Evolutionary conservation across 345 rosid species (phyloP).

Genomic region (Lagerstroemia speciosa): DNA sequence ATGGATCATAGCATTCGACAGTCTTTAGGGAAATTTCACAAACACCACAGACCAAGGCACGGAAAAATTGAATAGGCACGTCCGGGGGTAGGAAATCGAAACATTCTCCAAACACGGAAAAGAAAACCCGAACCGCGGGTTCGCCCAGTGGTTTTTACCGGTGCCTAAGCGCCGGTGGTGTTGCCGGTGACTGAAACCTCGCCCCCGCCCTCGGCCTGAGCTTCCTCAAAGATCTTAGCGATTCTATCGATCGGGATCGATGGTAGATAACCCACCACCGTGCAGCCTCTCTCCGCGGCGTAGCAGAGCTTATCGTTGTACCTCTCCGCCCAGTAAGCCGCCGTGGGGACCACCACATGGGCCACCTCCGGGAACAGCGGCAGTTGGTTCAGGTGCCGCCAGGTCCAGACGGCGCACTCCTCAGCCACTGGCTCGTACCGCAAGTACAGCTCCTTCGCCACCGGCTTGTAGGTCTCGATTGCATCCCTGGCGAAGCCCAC

Average conservation of each 20-base stretch:
- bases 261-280: slow-evolving; percentile 38
- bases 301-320: slow-evolving; percentile 43
- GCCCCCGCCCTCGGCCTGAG: background rate
- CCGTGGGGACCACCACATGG: slow-evolving; percentile 40
- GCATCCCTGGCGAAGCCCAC: slow-evolving; percentile 26
- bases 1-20: too few species aligned
- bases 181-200: background rate
- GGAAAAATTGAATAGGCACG: too few species aligned
- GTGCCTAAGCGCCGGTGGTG: background rate
- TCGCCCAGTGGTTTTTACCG: background rate
- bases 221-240: slow-evolving; percentile 35
- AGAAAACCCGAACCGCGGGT: background rate
- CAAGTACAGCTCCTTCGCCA: slow-evolving; percentile 33
- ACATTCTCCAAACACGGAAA: background rate
- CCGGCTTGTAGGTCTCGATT: slow-evolving; percentile 35
- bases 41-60: too few species aligned
- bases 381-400: slow-evolving; percentile 43
- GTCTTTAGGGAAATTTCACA: too few species aligned
- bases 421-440: slow-evolving; percentile 53
- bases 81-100: background rate
- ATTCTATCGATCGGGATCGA: slow-evolving; percentile 57
- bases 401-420: slow-evolving; percentile 39
- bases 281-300: slow-evolving; percentile 33
- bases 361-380: slow-evolving; percentile 54
- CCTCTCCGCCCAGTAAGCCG: slow-evolving; percentile 58